Evolutionary conservation across 768 basidiomycete species (phyloP), one percentile per base, ranked within the genome.

Genomic region (Ephemerocybe angulata): DNA sequence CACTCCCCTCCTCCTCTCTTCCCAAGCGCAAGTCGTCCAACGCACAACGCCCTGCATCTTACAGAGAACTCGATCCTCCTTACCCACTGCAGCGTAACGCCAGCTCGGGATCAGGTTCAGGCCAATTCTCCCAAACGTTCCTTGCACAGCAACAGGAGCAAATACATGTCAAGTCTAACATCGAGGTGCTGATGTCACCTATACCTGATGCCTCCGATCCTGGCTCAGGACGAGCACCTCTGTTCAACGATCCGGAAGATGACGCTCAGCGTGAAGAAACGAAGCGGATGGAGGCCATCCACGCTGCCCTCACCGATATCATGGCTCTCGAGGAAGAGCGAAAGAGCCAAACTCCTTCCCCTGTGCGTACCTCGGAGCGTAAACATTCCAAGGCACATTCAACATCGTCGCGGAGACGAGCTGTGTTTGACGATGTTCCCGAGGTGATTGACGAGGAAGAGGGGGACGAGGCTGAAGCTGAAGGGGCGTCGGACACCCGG

Each of bases 291-390:
- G 93, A 94, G 62, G 95, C 96, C 2, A 97, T 98, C 19, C 93
- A 94, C 63, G 94, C 94, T 7, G 97, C 97, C 3, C 75, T 99
- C 58, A 94, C 91, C 10, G 92, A 96, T 65, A 98, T 99, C 67
- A 94, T 99, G 63, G 92, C 93, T 2, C 76, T 88, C 37, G 91
- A 96, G 58, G 78, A 85, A 35, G 78, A 70, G 38, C 49, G 42
- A 19, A 47, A 53, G 13, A 40, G 48, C 29, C 48, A 51, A 30
- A 50, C 57, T 21, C 33, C 50, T 25, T 35, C 35, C 8, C 53
- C 51, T 17, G 62, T 63, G 19, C 48, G 13, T 4, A n/a, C 13
- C 3, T 21, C 21, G 19, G 30, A 50, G 21, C 12, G 48, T 6
- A 35, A 33, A 10, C 4, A 29, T 4, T 17, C 15, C 12, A 33